Conservation (phyloP, 495 filamentous ascomycete genomes). For the Trichoderma erinaceum region DNA sequence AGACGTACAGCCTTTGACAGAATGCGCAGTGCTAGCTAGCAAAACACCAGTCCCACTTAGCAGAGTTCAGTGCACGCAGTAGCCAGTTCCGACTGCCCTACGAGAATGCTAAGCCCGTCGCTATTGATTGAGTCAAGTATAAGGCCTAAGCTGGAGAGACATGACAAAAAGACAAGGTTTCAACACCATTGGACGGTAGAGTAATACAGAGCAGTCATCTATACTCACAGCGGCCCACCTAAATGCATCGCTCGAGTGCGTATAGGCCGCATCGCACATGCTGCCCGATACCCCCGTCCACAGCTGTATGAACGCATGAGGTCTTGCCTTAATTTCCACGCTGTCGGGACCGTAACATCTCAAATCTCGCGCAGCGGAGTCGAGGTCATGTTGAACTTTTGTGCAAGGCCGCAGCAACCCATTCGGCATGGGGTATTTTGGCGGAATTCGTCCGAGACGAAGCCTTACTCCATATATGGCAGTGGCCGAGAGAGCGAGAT, state of each 20-base stretch:
- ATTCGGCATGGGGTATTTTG: neutral
- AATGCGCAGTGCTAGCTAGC: neutral
- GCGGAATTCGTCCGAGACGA: neutral
- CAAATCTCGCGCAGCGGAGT: constrained; percentile 7
- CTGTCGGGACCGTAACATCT: constrained; percentile 10
- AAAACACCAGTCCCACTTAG: neutral
- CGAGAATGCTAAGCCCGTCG: neutral
- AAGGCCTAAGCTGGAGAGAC: neutral
- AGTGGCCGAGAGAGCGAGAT: neutral
- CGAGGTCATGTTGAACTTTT: neutral
- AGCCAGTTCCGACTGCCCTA: neutral
- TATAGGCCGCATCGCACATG: neutral
- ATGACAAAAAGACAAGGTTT: neutral
- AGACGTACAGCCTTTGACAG: too few relatives aligned
- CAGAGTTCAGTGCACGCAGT: neutral
- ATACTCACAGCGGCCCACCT: neutral
- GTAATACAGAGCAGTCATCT: neutral
- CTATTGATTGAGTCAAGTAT: neutral
- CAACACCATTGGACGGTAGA: neutral
- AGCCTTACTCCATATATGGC: neutral
- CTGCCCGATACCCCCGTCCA: constrained; percentile 6
- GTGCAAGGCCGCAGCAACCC: neutral
- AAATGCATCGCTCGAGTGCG: neutral
- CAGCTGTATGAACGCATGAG: neutral
- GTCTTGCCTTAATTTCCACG: constrained; percentile 8